Evolutionary conservation across 1,284 basidiomycete genomes (phyloP).

Genomic region (Phenoliferia sp.): DNA sequence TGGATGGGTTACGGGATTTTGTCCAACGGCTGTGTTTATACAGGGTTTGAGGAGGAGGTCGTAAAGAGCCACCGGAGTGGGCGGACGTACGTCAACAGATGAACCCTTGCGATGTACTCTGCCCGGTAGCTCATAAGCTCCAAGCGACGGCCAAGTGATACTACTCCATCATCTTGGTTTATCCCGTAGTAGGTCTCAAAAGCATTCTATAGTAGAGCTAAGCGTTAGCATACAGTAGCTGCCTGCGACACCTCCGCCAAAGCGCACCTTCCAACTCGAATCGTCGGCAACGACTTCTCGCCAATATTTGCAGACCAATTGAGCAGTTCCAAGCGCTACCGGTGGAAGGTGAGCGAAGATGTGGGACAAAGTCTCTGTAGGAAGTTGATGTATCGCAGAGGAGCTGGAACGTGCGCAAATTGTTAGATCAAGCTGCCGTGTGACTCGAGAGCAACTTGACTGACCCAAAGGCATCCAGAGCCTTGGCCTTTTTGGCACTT

Average conservation of each 20-base stretch:
- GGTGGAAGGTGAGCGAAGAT: conserved; percentile 36
- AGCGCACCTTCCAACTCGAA: conserved; percentile 31
- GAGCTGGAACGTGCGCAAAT: too few species aligned
- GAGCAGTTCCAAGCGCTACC: conserved; percentile 12
- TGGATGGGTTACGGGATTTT: conserved; percentile 19
- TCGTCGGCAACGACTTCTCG: conserved; percentile 31
- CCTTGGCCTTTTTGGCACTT: too few species aligned
- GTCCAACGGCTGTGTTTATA: conserved; percentile 19
- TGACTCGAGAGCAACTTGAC: too few species aligned
- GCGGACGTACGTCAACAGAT: conserved; percentile 11
- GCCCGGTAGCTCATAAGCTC: conserved; percentile 28
- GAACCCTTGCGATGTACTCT: conserved; percentile 33
- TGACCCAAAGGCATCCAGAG: too few species aligned
- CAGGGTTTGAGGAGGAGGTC: not conserved
- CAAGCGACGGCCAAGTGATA: conserved; percentile 24
- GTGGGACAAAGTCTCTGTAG: conserved; percentile 30
- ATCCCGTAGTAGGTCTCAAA: conserved; percentile 28
- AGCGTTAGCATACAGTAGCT: not conserved
- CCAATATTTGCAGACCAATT: conserved; percentile 32
- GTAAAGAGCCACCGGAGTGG: not conserved
- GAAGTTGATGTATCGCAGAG: conserved; percentile 11
- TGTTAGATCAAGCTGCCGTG: too few species aligned
- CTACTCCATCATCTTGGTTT: not conserved
- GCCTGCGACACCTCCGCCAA: not conserved
- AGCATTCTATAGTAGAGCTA: conserved; percentile 7